phyloP scores from a whole-genome alignment of 179 eudicot species.

The Carnegiea gigantea region DNA sequence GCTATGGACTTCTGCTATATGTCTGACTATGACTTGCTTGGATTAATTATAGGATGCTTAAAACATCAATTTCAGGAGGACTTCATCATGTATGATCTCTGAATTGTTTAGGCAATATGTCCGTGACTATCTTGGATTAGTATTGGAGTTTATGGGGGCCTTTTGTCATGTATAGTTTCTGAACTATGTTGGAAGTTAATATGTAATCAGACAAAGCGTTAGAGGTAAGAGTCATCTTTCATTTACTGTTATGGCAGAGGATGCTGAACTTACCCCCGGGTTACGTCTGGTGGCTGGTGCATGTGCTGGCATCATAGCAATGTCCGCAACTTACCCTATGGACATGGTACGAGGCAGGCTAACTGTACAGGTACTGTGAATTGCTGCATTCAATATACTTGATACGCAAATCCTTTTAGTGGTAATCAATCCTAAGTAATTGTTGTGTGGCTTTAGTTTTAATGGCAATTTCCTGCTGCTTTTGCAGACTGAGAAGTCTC shows the following conservation, averaged over 20 bases:
- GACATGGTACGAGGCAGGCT: conserved; percentile 88
- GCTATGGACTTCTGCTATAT: not conserved
- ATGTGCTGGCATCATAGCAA: conserved; percentile 87
- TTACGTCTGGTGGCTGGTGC: conserved; percentile 89
- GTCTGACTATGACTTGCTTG: too few relatives aligned
- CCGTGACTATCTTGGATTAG: not conserved
- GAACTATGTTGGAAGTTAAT: not conserved
- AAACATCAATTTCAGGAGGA: not conserved
- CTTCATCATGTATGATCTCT: not conserved
- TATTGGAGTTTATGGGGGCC: not conserved
- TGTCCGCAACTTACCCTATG: conserved; percentile 88
- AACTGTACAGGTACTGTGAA: conserved; percentile 67
- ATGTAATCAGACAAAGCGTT: not conserved
- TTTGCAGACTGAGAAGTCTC: conserved; percentile 69
- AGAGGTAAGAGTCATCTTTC: not conserved
- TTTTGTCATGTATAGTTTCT: not conserved
- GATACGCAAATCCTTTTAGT: not conserved
- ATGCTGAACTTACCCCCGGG: conserved; percentile 75
- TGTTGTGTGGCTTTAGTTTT: not conserved
- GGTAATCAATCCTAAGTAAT: not conserved
- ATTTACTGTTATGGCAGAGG: conserved; percentile 43
- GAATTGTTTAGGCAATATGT: not conserved
- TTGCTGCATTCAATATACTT: not conserved
- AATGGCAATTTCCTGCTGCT: conserved; percentile 6
- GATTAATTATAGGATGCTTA: too few relatives aligned